Evolutionary conservation across 2,329 filamentous ascomycete genomes (phyloP).

Genomic region (Monilinia fructigena): DNA sequence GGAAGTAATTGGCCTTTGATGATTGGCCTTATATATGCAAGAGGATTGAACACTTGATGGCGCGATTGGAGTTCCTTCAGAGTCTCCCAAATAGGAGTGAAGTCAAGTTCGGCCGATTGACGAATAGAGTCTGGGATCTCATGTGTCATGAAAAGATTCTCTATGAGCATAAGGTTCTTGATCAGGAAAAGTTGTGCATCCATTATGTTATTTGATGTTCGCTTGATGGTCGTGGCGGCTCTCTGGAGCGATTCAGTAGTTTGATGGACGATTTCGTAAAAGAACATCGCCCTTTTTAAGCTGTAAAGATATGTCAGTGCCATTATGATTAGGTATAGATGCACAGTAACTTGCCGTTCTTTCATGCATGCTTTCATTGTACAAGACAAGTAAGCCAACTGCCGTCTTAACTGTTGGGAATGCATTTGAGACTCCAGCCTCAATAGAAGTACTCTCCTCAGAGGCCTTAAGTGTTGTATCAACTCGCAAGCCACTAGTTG

Average conservation of each 20-base stretch:
- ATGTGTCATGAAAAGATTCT: slow-evolving; percentile 92
- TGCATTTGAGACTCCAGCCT: slow-evolving; percentile 55
- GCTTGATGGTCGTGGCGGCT: slow-evolving; percentile 69
- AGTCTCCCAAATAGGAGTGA: slow-evolving; percentile 63
- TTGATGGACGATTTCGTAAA: slow-evolving; percentile 80
- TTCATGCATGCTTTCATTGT: slow-evolving; percentile 47
- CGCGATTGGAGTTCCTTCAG: slow-evolving; percentile 48
- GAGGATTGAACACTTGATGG: slow-evolving; percentile 56
- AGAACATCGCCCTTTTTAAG: slow-evolving; percentile 54
- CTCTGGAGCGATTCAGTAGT: slow-evolving; percentile 80
- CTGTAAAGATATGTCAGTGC: slow-evolving; percentile 28
- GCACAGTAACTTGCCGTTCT: slow-evolving; percentile 35
- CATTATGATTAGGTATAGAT: neutral
- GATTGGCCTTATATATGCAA: slow-evolving; percentile 45
- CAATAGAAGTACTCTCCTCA: slow-evolving; percentile 57
- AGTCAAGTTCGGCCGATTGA: slow-evolving; percentile 56
- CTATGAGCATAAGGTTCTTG: slow-evolving; percentile 89
- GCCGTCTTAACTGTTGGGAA: slow-evolving; percentile 58
- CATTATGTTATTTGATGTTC: slow-evolving; percentile 54
- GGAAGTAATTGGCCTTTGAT: slow-evolving; percentile 41
- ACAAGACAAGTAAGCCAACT: slow-evolving; percentile 58
- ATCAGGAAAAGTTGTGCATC: slow-evolving; percentile 91
- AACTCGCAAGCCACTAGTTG: slow-evolving; percentile 18
- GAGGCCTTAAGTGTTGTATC: slow-evolving; percentile 39
- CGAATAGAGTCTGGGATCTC: slow-evolving; percentile 74